Base-by-base conservation (phyloP, 805 yeast species). In the Zygoascus tannicola region DNA sequence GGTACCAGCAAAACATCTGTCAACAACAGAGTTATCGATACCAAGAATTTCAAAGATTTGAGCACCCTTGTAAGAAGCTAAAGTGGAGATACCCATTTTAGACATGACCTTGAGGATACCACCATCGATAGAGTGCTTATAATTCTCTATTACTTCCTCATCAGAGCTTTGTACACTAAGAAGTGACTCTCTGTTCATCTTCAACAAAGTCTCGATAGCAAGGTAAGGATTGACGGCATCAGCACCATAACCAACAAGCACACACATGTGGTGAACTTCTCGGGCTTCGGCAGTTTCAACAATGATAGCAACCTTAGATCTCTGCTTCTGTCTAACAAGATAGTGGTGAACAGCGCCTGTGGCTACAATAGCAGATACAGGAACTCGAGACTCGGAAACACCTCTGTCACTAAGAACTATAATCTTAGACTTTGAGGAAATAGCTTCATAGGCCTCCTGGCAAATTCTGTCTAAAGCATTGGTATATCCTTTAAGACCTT, bases 21-120 rank as follows among this genome's bases (percentile, higher is more conserved):
- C 97, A 53, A 90, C 84, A 41, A 90, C 97, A 7, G 94, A 80
- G 67, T 88, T 86, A 63, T 92, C 97, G 49, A 90, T 80, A 65
- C 98, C 98, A 49, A 90, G 71, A 40, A 95, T 95, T 67, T 90
- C 98, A 63, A 92, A 90, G 59, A 90, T 92, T 70, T 90, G 98
- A 22, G 98, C 98, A 66, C 97, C 97, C 69, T 90, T 90, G 69
- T 90, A 90, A n/a, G 96, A 85, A 10, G 97, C 96, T 62, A 90
- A 72, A 23, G 98, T 92, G 26, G 97, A 88, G 56, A 90, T 92
- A 73, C 98, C 98, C 97, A 90, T 92, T 73, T 92, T 90, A 32
- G 97, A 86, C 98, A 90, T 90, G 48, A 92, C 97, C 71, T 92
- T 90, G 56, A 86, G 70, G 55, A 90, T 81, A 66, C 97, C 97